These are phyloP conservation scores for Picocystis salinarum DNA, from an alignment of 139 green algal genomes.

Conservation along the genomic window DNA sequence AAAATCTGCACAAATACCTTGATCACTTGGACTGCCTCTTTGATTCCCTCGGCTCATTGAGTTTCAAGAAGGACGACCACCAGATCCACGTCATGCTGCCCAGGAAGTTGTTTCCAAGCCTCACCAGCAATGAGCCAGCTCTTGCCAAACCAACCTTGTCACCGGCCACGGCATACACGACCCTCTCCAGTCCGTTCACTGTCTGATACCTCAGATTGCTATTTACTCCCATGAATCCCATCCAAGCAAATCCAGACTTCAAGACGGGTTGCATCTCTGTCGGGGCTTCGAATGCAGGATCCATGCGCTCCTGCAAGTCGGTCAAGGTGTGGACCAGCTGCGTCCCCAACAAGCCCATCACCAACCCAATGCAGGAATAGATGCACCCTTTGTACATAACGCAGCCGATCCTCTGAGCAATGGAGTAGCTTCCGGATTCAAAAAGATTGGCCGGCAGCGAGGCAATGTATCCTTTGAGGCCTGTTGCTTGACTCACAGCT, in stretches of 20 bases:
- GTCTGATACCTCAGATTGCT: slow-evolving; percentile 24
- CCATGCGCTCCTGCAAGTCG: neutral
- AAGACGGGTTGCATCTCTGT: neutral
- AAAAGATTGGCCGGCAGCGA: slow-evolving; percentile 7
- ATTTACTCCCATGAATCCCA: slow-evolving; percentile 5
- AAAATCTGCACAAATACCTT: too few relatives aligned
- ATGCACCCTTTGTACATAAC: slow-evolving; percentile 4
- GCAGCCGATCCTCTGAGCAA: neutral
- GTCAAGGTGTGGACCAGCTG: neutral
- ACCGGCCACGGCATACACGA: slow-evolving; percentile 35
- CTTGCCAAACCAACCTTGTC: neutral
- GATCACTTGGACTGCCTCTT: too few relatives aligned
- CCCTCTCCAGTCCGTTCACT: slow-evolving; percentile 71
- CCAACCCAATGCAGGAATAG: slow-evolving; percentile 3
- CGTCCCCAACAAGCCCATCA: neutral
- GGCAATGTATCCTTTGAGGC: neutral
- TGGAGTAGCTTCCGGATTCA: slow-evolving; percentile 4
- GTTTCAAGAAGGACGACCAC: neutral
- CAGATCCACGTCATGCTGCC: slow-evolving; percentile 6
- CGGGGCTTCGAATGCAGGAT: neutral
- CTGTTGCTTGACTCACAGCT: neutral
- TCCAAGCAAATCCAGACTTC: neutral
- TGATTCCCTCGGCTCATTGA: too few relatives aligned
- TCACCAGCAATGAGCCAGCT: neutral
- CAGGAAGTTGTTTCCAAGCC: slow-evolving; percentile 11